Percentiles rank a stretch among this genome's conserved stretches.
phyloP scores from a whole-genome alignment of 805 yeast genomes.

The Yarrowia sp. region DNA sequence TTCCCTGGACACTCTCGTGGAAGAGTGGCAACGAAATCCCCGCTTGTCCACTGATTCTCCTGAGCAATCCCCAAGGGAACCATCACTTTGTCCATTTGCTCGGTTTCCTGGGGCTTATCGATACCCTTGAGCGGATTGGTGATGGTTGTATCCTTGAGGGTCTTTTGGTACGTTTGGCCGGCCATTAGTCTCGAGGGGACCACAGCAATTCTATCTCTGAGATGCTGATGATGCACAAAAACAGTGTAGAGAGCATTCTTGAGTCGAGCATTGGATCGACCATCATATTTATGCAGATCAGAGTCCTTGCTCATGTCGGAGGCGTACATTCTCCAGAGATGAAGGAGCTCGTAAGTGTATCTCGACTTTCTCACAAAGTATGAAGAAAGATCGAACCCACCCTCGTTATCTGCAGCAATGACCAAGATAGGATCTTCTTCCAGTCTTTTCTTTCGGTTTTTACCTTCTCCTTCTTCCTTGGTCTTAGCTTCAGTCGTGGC shows the following conservation, averaged over 20 bases:
- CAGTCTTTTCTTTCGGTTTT: neutral
- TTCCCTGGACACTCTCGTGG: slow-evolving; percentile 9
- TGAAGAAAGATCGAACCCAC: slow-evolving; percentile 11
- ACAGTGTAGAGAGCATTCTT: slow-evolving; percentile 8
- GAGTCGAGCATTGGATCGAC: slow-evolving; percentile 10
- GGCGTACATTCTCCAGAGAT: slow-evolving; percentile 16
- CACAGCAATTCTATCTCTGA: slow-evolving; percentile 5
- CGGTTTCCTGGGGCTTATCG: neutral
- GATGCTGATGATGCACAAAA: slow-evolving; percentile 5
- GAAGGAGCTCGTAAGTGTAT: neutral
- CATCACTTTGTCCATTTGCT: slow-evolving; percentile 11
- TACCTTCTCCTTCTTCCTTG: neutral
- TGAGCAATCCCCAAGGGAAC: neutral
- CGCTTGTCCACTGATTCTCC: neutral
- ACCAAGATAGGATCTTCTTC: neutral
- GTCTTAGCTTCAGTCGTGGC: slow-evolving; percentile 3
- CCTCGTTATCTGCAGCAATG: neutral
- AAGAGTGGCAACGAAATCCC: slow-evolving; percentile 7
- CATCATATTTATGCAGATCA: neutral
- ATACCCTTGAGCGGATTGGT: neutral
- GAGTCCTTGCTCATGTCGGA: slow-evolving; percentile 10
- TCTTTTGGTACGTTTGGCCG: neutral
- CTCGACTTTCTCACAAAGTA: neutral
- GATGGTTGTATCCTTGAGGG: neutral
- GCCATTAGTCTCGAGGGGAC: slow-evolving; percentile 1